Evolutionary conservation across 495 filamentous ascomycete species (phyloP), one percentile per base, ranked within the genome.

Genomic region (Tricharina praecox): DNA sequence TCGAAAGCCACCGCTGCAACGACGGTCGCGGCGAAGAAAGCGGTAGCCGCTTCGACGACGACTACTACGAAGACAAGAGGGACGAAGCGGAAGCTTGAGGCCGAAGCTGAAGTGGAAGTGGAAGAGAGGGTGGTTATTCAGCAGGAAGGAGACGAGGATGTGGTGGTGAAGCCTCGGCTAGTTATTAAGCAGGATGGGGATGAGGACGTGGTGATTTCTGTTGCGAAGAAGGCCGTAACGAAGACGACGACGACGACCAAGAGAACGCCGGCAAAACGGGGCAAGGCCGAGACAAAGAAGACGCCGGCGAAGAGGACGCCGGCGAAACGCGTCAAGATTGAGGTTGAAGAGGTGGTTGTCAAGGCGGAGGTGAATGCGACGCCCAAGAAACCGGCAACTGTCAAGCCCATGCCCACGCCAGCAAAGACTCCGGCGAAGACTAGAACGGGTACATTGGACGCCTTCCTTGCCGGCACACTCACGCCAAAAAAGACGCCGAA

Each of bases 161-260:
- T 13, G 28, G 13, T 32, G 28, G 13, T 7, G 7, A 32, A 13
- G 13, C 36, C 49, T 18, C 4, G 20, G 7, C 23, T 43, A 3
- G 49, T 48, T 26, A 50, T 57, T 35, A 44, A 46, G 26, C 53
- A 57, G 36, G 50, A 57, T 15, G 55, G 55, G 25, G 55, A 57
- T 21, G 55, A 58, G 35, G 55, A 57, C 15, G 45, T 58, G 20
- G 23, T 57, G 30, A 20, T 58, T 26, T n/a, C n/a, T n/a, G n/a
- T n/a, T n/a, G n/a, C n/a, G n/a, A n/a, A n/a, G n/a, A n/a, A n/a
- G n/a, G n/a, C n/a, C n/a, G n/a, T n/a, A n/a, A 21, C 19, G 13
- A 33, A 19, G 43, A 37, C 26, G 36, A 23, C 10, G 21, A 19
- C 33, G 13, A 1, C 23, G 5, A n/a, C 37, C 9, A 39, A 42